Percentiles rank a stretch among this genome's conserved stretches.
These are phyloP conservation scores for Linum usitatissimum DNA, from an alignment of 345 rosid genomes.

Conservation along the genomic window DNA sequence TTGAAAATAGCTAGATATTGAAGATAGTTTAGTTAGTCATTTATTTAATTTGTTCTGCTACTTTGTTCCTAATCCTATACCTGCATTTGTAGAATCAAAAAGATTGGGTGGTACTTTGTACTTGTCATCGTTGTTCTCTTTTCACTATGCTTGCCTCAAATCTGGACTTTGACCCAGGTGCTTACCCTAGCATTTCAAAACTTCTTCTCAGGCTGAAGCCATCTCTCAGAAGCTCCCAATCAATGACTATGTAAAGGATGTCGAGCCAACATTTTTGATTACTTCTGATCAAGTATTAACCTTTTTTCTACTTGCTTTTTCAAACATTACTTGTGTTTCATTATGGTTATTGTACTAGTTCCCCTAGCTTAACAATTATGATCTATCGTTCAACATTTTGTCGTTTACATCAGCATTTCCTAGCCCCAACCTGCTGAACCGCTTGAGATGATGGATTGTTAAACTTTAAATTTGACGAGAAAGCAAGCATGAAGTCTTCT, in stretches of 20 bases:
- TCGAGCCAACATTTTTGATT: conserved; percentile 47
- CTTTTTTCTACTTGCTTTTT: conserved; percentile 3
- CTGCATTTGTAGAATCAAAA: not conserved
- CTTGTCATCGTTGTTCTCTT: not conserved
- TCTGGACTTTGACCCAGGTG: conserved; percentile 9
- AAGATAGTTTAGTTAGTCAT: not conserved
- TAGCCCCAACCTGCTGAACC: too few relatives aligned
- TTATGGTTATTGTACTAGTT: not conserved
- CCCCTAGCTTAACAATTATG: not conserved
- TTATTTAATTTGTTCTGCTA: not conserved
- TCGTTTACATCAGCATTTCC: too few relatives aligned
- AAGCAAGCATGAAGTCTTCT: too few relatives aligned
- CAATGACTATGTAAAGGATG: conserved; percentile 37
- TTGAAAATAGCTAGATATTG: not conserved
- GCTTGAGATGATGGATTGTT: too few relatives aligned
- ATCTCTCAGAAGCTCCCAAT: conserved; percentile 45
- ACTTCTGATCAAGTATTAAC: conserved; percentile 76
- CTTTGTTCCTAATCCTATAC: not conserved
- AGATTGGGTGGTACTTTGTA: not conserved
- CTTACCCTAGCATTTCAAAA: conserved; percentile 24
- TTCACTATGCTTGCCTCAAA: not conserved
- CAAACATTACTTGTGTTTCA: not conserved
- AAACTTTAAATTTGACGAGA: too few relatives aligned
- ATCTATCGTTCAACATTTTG: too few relatives aligned
- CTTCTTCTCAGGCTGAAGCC: conserved; percentile 71